A percentile compares a stretch with the other conserved stretches of the same genome.
phyloP scores from a whole-genome alignment of 768 basidiomycete genomes.

The Suillus bovinus region DNA sequence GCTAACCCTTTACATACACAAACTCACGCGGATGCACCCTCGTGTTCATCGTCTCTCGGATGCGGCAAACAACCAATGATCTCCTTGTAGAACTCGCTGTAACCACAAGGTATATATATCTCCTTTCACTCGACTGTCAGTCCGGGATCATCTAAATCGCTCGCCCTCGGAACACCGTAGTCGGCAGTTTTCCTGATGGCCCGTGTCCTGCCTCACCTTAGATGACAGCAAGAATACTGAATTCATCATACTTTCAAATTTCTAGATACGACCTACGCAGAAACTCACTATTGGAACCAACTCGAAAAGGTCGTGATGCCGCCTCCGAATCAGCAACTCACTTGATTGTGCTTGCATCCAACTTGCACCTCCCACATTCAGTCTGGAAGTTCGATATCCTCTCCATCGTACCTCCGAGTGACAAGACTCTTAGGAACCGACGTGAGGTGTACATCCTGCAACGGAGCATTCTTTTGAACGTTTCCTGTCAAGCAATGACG shows the following conservation, averaged over 20 bases:
- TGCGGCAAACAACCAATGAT: neutral
- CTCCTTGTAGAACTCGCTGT: neutral
- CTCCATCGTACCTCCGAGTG: constrained; percentile 11
- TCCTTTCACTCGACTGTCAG: neutral
- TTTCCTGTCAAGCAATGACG: constrained; percentile 37
- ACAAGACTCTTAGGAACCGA: constrained; percentile 12
- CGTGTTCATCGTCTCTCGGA: neutral
- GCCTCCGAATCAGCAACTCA: constrained; percentile 1
- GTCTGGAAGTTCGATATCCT: constrained; percentile 20
- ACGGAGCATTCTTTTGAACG: neutral
- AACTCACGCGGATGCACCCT: neutral
- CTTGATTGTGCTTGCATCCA: neutral
- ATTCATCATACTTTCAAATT: neutral
- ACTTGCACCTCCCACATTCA: constrained; percentile 1
- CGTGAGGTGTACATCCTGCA: constrained; percentile 12
- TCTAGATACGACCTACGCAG: neutral
- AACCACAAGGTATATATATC: neutral
- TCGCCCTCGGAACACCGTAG: neutral
- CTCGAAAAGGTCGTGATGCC: neutral
- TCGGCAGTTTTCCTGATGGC: neutral
- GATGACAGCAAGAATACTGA: constrained; percentile 1
- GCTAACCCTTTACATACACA: constrained; percentile 8
- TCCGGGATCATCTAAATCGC: neutral
- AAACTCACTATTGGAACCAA: constrained; percentile 4
- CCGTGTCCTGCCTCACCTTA: neutral